Conservation (phyloP, 306 rosid species). For the Cotoneaster glaucophyllus region DNA sequence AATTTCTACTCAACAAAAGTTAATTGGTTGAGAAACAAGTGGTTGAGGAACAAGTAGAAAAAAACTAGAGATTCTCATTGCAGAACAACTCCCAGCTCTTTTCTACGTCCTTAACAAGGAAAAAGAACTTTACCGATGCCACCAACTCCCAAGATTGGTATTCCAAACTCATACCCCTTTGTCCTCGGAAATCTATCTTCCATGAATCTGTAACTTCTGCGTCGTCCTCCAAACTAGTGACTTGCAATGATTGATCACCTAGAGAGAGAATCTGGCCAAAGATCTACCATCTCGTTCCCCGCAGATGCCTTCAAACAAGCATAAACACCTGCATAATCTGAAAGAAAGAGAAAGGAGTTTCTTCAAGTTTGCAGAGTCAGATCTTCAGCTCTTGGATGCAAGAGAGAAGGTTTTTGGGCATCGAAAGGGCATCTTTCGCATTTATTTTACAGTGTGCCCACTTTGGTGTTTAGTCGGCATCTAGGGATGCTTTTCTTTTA, state of each 20-base stretch:
- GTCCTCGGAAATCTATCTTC: not conserved
- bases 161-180: not conserved
- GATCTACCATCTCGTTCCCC: not conserved
- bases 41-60: not conserved
- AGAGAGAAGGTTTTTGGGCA: not conserved
- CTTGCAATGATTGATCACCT: not conserved
- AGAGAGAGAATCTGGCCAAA: not conserved
- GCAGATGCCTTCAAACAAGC: not conserved
- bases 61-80: not conserved
- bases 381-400: not conserved
- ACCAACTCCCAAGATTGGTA: slow-evolving; percentile 7
- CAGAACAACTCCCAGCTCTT: slow-evolving; percentile 30
- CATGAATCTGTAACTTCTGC: not conserved
- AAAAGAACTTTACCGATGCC: slow-evolving; percentile 2
- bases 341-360: not conserved
- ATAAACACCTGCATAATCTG: not conserved
- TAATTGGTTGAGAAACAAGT: not conserved
- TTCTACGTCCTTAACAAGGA: not conserved
- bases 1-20: no score
- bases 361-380: not conserved
- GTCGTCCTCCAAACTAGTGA: not conserved
- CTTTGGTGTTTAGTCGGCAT: not conserved
- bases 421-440: not conserved
- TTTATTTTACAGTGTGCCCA: not conserved
- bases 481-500: not conserved